Base-by-base conservation (phyloP, 1,284 basidiomycete genomes). In the Cutaneotrichosporon sp. region DNA sequence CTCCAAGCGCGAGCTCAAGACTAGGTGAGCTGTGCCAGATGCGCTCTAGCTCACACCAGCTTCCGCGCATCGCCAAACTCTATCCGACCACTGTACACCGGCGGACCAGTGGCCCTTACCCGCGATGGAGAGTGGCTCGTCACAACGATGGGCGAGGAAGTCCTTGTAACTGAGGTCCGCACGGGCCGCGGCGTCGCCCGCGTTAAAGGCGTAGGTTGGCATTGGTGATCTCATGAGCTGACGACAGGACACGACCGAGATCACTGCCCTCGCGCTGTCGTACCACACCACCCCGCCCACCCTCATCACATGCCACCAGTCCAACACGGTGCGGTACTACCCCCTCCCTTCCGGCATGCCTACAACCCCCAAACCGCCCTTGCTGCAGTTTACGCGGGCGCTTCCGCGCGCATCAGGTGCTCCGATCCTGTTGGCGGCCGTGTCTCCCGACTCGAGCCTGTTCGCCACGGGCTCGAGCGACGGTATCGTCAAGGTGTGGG, bases 401-500 rank as follows among this genome's bases (percentile, higher is more conserved):
- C 79, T 94, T 29, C 76, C 89, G 5, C 85, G 84, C 60, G 88
- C 91, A 1, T 93, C 97, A 66, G 86, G 90, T 49, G 88, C 92
- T 5, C 94, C 94, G 17, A 87, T 97, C 43, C 91, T 97, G 64
- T 84, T 96, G 51, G 90, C 87, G 63, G 81, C 80, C 53, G 75
- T 83, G 24, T 71, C 94, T 87, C 78, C 89, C 86, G n/a, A 91
- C 88, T 24, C 89, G 85, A 86, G 87, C 0, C 85, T 97, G 53
- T 81, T 98, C 55, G 94, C 96, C 2, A 96, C 94, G 7, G 96
- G 93, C 1, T 88, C 91, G 9, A 89, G 92, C 5, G 96, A 98
- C 65, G 94, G 96, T 14, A 82, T 89, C 19, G 94, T 97, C 51
- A 97, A 97, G 78, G 88, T 99, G 9, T 98, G 92, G 91, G 88